Percentiles rank a stretch among this genome's conserved stretches.
phyloP scores from a whole-genome alignment of 768 basidiomycete genomes.

The Leccinum variicolor region DNA sequence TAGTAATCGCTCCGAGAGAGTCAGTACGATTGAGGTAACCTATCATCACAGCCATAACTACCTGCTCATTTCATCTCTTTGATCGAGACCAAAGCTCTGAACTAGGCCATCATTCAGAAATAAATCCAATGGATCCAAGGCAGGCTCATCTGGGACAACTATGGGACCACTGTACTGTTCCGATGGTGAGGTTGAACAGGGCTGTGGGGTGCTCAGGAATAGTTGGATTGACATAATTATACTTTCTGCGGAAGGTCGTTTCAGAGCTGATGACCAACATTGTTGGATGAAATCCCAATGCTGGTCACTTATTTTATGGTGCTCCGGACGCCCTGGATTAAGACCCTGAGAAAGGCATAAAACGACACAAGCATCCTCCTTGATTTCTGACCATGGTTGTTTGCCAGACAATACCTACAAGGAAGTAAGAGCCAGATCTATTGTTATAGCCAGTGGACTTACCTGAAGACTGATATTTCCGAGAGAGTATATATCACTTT shows the following conservation, averaged over 20 bases:
- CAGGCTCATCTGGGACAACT: neutral
- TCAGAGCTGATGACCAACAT: neutral
- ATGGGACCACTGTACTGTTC: neutral
- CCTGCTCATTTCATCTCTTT: neutral
- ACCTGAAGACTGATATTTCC: neutral
- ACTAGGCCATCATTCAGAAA: neutral
- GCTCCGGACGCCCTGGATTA: neutral
- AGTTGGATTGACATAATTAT: neutral
- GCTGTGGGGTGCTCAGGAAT: neutral
- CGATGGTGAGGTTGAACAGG: neutral
- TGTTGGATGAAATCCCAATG: neutral
- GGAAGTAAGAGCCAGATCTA: neutral
- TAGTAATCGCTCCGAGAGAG: too few relatives aligned
- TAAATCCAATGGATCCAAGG: neutral
- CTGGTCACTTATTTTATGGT: neutral
- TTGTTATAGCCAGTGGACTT: rapidly evolving
- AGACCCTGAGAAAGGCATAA: neutral
- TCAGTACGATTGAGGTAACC: neutral
- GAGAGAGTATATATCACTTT: neutral
- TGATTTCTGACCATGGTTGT: neutral
- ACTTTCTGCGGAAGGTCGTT: neutral
- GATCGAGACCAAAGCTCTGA: neutral
- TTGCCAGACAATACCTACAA: neutral
- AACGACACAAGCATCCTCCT: neutral
- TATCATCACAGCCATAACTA: neutral